These are phyloP conservation scores for Epithemia pelagica DNA, from an alignment of 108 stramenopile species.

Conservation along the genomic window DNA sequence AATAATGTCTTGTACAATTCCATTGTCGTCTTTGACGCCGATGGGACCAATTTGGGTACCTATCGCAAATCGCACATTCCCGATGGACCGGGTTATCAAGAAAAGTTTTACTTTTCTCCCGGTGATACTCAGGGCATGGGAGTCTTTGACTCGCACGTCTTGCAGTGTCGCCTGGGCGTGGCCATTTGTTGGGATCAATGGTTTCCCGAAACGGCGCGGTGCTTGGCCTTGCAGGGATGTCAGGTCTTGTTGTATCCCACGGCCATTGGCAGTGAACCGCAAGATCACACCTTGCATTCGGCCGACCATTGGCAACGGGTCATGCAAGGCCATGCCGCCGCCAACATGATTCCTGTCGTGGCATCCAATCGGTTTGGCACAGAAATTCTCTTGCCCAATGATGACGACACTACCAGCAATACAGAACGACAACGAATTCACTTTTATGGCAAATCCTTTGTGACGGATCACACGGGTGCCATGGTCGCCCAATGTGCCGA, in stretches of 20 bases:
- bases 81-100: conserved; percentile 81
- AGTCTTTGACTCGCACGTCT: conserved; percentile 48
- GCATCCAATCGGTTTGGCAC: conserved; percentile 54
- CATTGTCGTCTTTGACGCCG: conserved; percentile 59
- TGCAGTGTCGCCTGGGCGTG: conserved; percentile 42
- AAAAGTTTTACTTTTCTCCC: conserved; percentile 80
- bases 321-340: conserved; percentile 66
- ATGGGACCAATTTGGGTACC: conserved; percentile 42
- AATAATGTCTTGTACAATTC: conserved; percentile 45
- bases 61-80: conserved; percentile 74
- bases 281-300: conserved; percentile 44
- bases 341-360: conserved; percentile 60
- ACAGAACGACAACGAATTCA: conserved; percentile 38
- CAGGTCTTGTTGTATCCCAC: conserved; percentile 70
- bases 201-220: conserved; percentile 74
- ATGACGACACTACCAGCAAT: conserved; percentile 6
- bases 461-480: conserved; percentile 51
- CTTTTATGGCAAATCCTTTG: conserved; percentile 62
- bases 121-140: conserved; percentile 56
- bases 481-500: conserved; percentile 21
- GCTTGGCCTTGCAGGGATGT: conserved; percentile 65
- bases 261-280: conserved; percentile 61
- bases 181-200: conserved; percentile 88
- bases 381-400: conserved; percentile 33
- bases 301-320: conserved; percentile 59